phyloP scores from a whole-genome alignment of 192 early-diverging fungal genomes.

The Coemansia erecta region DNA sequence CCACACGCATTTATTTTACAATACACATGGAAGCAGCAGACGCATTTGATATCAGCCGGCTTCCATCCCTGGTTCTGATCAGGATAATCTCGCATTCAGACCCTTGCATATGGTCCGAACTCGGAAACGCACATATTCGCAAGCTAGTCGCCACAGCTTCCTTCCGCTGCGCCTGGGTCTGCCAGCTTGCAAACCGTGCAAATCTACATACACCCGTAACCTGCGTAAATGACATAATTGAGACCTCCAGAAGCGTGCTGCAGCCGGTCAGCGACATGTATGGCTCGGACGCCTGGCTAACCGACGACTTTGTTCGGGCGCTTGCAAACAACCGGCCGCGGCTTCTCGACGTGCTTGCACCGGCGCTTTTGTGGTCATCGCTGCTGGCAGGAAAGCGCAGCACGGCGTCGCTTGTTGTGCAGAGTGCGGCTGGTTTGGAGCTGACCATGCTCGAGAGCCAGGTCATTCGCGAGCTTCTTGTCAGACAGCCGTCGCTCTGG shows the following conservation, averaged over 20 bases:
- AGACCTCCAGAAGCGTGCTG: constrained; percentile 3
- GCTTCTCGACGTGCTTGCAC: constrained; percentile 9
- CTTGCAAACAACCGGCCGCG: constrained; percentile 12
- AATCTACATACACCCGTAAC: background rate
- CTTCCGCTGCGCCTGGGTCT: constrained; percentile 32
- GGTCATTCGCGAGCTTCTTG: constrained; percentile 15
- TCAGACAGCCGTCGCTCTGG: constrained; percentile 6
- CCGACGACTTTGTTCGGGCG: constrained; percentile 25
- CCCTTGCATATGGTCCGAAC: constrained; percentile 14
- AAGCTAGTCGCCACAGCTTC: constrained; percentile 18
- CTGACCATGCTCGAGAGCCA: constrained; percentile 16
- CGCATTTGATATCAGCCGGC: background rate
- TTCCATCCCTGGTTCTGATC: constrained; percentile 26
- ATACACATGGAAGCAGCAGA: background rate
- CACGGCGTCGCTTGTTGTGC: constrained; percentile 16
- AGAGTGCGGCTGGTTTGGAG: background rate
- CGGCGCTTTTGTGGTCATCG: constrained; percentile 16
- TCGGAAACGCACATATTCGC: constrained; percentile 7
- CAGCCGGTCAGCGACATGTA: constrained; percentile 13
- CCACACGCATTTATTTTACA: no score
- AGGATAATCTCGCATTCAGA: constrained; percentile 24
- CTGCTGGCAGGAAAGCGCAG: background rate
- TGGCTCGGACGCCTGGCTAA: constrained; percentile 29
- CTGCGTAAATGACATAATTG: constrained; percentile 10
- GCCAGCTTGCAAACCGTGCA: constrained; percentile 9